Evolutionary conservation across 371 early-diverging fungal species (phyloP), one percentile per base, ranked within the genome.

Genomic region (Gilbertella persicaria): DNA sequence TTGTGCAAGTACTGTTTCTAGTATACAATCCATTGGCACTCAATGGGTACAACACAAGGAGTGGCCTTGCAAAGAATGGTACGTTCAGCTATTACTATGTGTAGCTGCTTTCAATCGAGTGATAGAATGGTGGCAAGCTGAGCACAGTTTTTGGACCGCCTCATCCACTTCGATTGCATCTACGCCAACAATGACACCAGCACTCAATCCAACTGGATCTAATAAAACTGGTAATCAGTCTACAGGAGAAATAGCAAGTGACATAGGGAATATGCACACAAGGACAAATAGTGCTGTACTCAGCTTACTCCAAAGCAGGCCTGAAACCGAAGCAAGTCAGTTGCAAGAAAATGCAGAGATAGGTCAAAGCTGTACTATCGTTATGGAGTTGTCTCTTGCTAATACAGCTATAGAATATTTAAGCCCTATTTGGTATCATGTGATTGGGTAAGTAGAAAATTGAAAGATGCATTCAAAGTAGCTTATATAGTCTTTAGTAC

Each of bases 101-200:
- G 78, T 82, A 37, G 83, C 82, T 5, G 85, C 81, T 0, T 52
- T 82, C 16, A 82, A 82, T 33, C 75, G 83, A 21, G 80, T 84
- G 0, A 63, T 84, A 19, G 80, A 82, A 53, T 84, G 82, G 82
- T 83, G 83, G 82, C 80, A 82, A 43, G 80, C 78, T 0, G 82
- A 81, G 36, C 66, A 78, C 7, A 75, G 62, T 5, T 73, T 73
- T 30, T 77, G 78, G 73, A 44, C 73, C 13, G 37, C 46, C 4
- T 39, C 50, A 21, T 25, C 53, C 4, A 2, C 43, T 12, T 10
- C 33, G 10, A 30, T 50, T 9, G 29, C 43, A 6, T 20, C 54
- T 4, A 36, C 55, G 14, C 44, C 45, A 16, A 38, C 40, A 7
- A 43, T 42, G 0, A 45, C 43, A 4, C 43, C 43, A 5, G 39